Base-by-base conservation (phyloP, 371 early-diverging fungal species). In the Rhizopus sp. region DNA sequence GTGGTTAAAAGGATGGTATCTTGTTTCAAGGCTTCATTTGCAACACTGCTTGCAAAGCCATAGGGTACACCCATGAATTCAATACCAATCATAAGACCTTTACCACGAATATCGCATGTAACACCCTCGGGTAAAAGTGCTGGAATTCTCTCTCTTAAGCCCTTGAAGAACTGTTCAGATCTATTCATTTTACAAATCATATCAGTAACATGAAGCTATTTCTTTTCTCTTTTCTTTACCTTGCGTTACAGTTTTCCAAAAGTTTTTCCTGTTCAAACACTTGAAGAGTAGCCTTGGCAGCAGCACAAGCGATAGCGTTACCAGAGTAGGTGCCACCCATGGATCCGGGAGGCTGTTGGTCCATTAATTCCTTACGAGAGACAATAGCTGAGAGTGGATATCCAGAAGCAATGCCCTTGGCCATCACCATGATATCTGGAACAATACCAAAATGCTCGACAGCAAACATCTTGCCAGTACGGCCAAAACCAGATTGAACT, bases 11-110 rank as follows among this genome's bases (percentile, higher is more conserved):
- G 7, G 12, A 84, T 52, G 33, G 78, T 75, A 60, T 84, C 78
- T 35, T 60, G 59, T 31, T 80, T 75, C 9, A 72, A 56, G n/a
- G 73, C 73, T 37, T 80, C 77, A 35, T 54, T 16, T 8, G 74
- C 68, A 37, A 82, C 60, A 38, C 60, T 52, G 47, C 34, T 53
- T 13, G 75, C 78, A 55, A 77, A 75, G 32, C 77, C 79, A 48
- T 57, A 42, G 13, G 77, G 77, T 12, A 64, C 77, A 33, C 70
- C 68, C 63, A 72, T 53, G 54, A 82, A 84, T 51, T 82, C 83
- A 40, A 84, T 63, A 55, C 85, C 85, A 64, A 83, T 76, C 81
- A 84, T 82, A n/a, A 84, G 56, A 50, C 85, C 85, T 16, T 75
- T 60, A 51, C 85, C 85, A 56, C 85, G 80, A 51, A 84, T 66